Evolutionary conservation across 2,329 filamentous ascomycete species (phyloP).

Genomic region (Colletotrichum plurivorum): DNA sequence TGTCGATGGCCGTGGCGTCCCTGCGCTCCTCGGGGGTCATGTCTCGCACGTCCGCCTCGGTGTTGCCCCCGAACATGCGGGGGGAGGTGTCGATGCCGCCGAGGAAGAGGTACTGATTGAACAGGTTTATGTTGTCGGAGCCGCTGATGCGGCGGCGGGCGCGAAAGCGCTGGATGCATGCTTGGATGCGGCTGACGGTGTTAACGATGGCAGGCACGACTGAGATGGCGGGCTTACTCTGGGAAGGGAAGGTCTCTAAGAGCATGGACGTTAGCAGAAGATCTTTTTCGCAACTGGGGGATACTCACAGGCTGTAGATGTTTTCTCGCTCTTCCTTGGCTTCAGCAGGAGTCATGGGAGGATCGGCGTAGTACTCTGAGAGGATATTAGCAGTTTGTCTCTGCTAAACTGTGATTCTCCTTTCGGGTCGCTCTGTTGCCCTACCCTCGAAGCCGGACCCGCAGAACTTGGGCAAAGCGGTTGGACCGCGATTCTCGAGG

Average conservation of each 20-base stretch:
- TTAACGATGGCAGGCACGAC: neutral
- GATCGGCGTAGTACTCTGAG: conserved; percentile 81
- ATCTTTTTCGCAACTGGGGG: neutral
- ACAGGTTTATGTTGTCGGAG: conserved; percentile 71
- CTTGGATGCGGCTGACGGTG: conserved; percentile 79
- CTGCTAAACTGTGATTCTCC: too few relatives aligned
- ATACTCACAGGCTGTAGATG: conserved; percentile 77
- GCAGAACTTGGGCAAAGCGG: conserved; percentile 57
- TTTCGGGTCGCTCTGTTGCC: conserved; percentile 14
- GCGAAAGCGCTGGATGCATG: conserved; percentile 86
- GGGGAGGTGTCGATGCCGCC: conserved; percentile 80
- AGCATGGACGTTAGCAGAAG: neutral
- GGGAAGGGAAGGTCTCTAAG: conserved; percentile 62
- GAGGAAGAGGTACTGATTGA: conserved; percentile 85
- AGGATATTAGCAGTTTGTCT: conserved; percentile 5
- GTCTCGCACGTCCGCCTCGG: conserved; percentile 65
- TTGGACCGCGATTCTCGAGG: conserved; percentile 52
- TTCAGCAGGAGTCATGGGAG: conserved; percentile 81
- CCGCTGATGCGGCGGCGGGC: conserved; percentile 79
- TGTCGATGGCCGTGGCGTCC: conserved; percentile 74
- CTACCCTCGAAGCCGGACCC: conserved; percentile 80
- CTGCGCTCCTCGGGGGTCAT: conserved; percentile 77
- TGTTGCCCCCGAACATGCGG: conserved; percentile 73
- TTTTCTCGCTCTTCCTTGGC: conserved; percentile 72
- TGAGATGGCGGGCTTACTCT: conserved; percentile 59